A percentile compares a stretch with the other conserved stretches of the same genome.
phyloP scores from a whole-genome alignment of 1,284 basidiomycete species.

The Ceratorhiza oryzae-sativae region DNA sequence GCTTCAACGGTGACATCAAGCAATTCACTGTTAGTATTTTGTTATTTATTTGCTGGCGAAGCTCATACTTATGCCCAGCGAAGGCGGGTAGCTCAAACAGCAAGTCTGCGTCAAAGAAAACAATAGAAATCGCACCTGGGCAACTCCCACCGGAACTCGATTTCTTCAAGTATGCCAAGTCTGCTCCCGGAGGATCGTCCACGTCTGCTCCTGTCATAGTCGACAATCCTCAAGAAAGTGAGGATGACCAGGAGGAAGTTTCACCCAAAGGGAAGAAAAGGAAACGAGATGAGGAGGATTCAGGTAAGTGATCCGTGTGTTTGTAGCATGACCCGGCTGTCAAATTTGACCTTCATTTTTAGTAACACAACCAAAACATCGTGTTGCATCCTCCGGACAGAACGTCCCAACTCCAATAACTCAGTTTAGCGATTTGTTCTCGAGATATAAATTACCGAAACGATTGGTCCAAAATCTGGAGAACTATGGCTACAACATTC shows the following conservation, averaged over 20 bases:
- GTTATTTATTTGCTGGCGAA: slow-evolving; percentile 26
- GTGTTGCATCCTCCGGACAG: slow-evolving; percentile 72
- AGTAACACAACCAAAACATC: slow-evolving; percentile 53
- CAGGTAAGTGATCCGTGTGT: slow-evolving; percentile 6
- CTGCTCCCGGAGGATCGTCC: slow-evolving; percentile 41
- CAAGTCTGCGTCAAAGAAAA: slow-evolving; percentile 46
- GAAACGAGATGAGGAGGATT: slow-evolving; percentile 38
- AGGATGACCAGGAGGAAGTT: slow-evolving; percentile 8
- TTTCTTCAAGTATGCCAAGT: slow-evolving; percentile 84
- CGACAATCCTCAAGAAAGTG: slow-evolving; percentile 54
- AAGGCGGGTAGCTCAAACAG: slow-evolving; percentile 12
- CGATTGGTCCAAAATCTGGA: slow-evolving; percentile 68
- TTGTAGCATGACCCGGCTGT: background rate
- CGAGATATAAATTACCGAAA: slow-evolving; percentile 63
- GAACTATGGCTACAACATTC: slow-evolving; percentile 64
- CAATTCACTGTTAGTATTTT: slow-evolving; percentile 69
- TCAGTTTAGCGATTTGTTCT: slow-evolving; percentile 65
- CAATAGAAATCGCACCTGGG: slow-evolving; percentile 47
- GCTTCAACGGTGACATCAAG: slow-evolving; percentile 74
- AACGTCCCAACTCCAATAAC: slow-evolving; percentile 65
- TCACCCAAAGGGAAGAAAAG: slow-evolving; percentile 46
- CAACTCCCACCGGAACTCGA: slow-evolving; percentile 81
- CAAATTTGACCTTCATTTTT: slow-evolving; percentile 6
- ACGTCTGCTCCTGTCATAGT: background rate
- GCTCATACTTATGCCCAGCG: slow-evolving; percentile 35